phyloP scores from a whole-genome alignment of 23 red algal genomes.

The Gracilaria gracilis region DNA sequence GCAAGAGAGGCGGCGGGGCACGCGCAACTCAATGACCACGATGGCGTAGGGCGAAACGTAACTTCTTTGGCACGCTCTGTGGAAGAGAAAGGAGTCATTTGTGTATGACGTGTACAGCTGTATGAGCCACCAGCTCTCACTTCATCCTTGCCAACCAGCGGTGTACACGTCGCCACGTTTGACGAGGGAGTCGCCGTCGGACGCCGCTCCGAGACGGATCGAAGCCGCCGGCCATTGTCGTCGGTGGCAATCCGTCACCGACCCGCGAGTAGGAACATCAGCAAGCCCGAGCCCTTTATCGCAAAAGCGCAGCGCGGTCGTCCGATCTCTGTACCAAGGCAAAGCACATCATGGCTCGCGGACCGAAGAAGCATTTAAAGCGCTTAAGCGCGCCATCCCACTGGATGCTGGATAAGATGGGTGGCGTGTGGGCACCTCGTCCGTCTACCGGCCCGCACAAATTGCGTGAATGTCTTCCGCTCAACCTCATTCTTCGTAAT shows the following conservation, averaged over 20 bases:
- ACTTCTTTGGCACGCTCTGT: background rate
- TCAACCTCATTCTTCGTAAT: conserved; percentile 97
- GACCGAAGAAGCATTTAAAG: conserved; percentile 99
- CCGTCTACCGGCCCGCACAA: conserved; percentile 97
- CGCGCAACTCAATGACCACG: too few relatives aligned
- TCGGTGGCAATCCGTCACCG: background rate
- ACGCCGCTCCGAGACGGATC: conserved; percentile 1
- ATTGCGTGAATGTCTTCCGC: conserved; percentile 93
- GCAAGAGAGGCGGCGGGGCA: too few relatives aligned
- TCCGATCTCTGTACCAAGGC: background rate
- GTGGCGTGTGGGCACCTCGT: conserved; percentile 95
- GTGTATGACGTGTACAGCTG: conserved; percentile 38
- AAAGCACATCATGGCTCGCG: conserved; percentile 76
- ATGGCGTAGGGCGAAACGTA: too few relatives aligned
- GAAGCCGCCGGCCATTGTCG: background rate
- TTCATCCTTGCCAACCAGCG: background rate
- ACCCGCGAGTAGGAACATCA: background rate
- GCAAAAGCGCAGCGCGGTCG: background rate
- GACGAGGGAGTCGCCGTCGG: background rate
- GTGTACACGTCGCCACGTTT: background rate
- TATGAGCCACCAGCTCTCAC: background rate
- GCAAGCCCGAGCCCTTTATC: background rate
- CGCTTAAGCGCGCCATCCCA: conserved; percentile 95
- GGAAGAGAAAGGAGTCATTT: too few relatives aligned
- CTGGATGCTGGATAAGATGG: conserved; percentile 99